phyloP scores from a whole-genome alignment of 2,329 filamentous ascomycete species.

The Beauveria sp. region DNA sequence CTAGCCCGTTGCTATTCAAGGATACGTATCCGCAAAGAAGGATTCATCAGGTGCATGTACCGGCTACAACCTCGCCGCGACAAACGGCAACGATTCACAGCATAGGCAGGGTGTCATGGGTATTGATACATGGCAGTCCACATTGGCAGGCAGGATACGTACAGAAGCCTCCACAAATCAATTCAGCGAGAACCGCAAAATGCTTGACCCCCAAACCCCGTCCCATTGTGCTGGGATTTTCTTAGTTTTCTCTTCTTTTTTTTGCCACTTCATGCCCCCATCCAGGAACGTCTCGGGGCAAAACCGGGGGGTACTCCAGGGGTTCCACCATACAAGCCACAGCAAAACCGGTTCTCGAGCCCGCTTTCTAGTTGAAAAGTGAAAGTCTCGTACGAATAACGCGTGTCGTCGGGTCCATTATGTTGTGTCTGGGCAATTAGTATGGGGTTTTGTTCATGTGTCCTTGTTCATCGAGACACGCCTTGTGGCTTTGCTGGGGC shows the following conservation, averaged over 20 bases:
- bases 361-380: not conserved
- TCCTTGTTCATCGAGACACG: not conserved
- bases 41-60: not conserved
- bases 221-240: not conserved
- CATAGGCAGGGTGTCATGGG: not conserved
- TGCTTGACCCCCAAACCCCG: not conserved
- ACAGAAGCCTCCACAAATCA: not conserved
- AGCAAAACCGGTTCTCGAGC: constrained; percentile 7
- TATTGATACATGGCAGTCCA: not conserved
- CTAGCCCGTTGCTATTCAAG: not conserved
- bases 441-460: not conserved
- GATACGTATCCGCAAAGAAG: not conserved
- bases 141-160: not conserved
- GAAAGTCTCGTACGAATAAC: not conserved
- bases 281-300: constrained; percentile 7
- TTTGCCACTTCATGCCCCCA: constrained; percentile 1
- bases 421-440: too few relatives aligned
- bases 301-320: not conserved
- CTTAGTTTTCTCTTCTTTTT: not conserved
- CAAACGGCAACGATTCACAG: too few relatives aligned
- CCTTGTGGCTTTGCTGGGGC: not conserved
- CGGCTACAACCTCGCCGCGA: not conserved
- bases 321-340: constrained; percentile 3
- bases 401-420: too few relatives aligned
- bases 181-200: not conserved